These are phyloP conservation scores for Trichoderma sp. DNA, from an alignment of 2,329 filamentous ascomycete species.

Conservation along the genomic window DNA sequence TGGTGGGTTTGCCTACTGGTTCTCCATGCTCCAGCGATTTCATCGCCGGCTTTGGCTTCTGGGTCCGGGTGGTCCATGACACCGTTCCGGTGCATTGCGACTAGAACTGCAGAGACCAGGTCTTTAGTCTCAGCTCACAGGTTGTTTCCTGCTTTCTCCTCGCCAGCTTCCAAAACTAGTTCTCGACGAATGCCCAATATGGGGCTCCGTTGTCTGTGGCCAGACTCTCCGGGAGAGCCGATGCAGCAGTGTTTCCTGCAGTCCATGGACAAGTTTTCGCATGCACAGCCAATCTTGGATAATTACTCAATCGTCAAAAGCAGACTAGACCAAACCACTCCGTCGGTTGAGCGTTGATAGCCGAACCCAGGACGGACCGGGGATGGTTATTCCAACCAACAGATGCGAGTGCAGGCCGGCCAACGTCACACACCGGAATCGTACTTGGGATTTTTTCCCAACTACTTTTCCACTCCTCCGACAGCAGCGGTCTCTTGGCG, in stretches of 20 bases:
- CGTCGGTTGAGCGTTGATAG: background rate
- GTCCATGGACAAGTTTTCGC: background rate
- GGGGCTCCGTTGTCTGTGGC: background rate
- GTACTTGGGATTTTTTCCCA: background rate
- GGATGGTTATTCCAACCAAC: background rate
- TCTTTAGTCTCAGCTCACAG: background rate
- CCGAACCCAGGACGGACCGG: background rate
- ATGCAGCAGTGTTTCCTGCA: background rate
- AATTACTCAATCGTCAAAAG: background rate
- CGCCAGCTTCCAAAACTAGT: background rate
- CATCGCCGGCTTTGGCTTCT: background rate
- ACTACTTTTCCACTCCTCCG: background rate
- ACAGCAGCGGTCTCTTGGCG: background rate
- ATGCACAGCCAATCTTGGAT: background rate
- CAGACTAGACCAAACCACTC: background rate
- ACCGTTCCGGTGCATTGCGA: background rate
- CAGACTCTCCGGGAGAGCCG: background rate
- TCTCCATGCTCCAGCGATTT: background rate
- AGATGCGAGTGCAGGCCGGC: background rate
- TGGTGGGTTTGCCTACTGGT: background rate
- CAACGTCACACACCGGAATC: background rate
- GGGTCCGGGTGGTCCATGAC: background rate
- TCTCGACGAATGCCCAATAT: background rate
- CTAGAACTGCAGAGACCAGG: background rate
- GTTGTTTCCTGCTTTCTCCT: background rate